A percentile compares a stretch with the other conserved stretches of the same genome.
phyloP scores from a whole-genome alignment of 2,329 filamentous ascomycete species.

The Phialophora macrospora region DNA sequence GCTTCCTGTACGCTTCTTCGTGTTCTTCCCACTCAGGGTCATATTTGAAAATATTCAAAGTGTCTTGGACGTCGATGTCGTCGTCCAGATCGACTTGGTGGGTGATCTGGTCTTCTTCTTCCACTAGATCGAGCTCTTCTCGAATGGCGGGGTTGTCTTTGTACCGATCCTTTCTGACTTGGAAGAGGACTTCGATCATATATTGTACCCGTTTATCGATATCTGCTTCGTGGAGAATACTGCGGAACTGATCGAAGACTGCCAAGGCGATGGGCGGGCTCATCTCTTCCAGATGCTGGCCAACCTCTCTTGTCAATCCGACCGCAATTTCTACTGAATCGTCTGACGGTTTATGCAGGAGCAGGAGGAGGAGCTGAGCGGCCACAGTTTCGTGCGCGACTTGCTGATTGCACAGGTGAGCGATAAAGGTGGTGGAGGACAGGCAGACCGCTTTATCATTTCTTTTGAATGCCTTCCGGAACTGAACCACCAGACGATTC shows the following conservation, averaged over 20 bases:
- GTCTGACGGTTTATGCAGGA: slow-evolving; percentile 93
- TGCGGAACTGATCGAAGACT: slow-evolving; percentile 94
- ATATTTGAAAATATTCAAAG: slow-evolving; percentile 93
- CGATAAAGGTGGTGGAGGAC: slow-evolving; percentile 90
- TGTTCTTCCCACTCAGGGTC: slow-evolving; percentile 89
- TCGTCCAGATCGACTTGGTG: slow-evolving; percentile 83
- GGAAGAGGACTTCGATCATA: slow-evolving; percentile 97
- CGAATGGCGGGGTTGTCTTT: slow-evolving; percentile 90
- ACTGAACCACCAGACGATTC: slow-evolving; percentile 84
- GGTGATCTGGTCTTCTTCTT: slow-evolving; percentile 98
- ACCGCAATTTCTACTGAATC: slow-evolving; percentile 98
- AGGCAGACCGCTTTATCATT: slow-evolving; percentile 97
- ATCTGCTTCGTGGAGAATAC: slow-evolving; percentile 92
- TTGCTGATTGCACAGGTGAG: slow-evolving; percentile 94
- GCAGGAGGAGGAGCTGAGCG: slow-evolving; percentile 87
- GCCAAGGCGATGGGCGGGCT: slow-evolving; percentile 82
- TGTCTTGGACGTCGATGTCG: slow-evolving; percentile 81
- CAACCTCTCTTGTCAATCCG: slow-evolving; percentile 87
- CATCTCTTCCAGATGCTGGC: slow-evolving; percentile 95
- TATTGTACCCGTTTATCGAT: slow-evolving; percentile 99
- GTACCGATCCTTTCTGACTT: slow-evolving; percentile 94
- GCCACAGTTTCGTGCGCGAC: slow-evolving; percentile 92
- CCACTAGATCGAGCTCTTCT: slow-evolving; percentile 91
- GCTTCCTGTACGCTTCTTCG: slow-evolving; percentile 84
- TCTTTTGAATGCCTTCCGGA: slow-evolving; percentile 91